Base-by-base conservation (phyloP, 2,329 filamentous ascomycete genomes). In the Aspergillus sp. region DNA sequence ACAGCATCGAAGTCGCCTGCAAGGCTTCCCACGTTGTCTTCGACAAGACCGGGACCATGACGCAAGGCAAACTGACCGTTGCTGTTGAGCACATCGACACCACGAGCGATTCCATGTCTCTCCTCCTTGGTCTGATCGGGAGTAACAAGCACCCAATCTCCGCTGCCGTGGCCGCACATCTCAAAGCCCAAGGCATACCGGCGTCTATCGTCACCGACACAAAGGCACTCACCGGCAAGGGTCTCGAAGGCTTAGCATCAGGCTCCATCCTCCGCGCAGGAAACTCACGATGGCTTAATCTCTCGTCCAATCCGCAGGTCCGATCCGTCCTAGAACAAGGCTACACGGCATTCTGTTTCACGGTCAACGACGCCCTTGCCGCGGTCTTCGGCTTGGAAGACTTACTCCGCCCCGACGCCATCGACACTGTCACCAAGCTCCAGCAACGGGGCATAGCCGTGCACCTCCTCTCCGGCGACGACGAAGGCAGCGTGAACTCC, bases 1-100 rank as follows among this genome's bases (percentile, higher is more conserved):
- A 83, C 40, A 79, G 78, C 2, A 82, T 89, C 17, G 87, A 91
- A 64, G 69, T 80, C 1, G 84, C 82, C 0, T 73, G 80, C 49
- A 85, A 82, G 53, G 73, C 81, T 0, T 79, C 82, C 0, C 83
- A 91, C 60, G 80, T 91, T 2, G 79, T 93, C 0, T 88, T 93
- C 59, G 88, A 93, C 74, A 93, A 93, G 70, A 93, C 89, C 0
- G 88, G 89, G 0, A 93, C 88, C 0, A 66, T 93, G 8, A 92
- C 88, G 0, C 65, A 75, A 22, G 86, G 84, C 0, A 75, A 78
- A 16, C 67, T 81, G 2, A 53, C 62, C 0, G 76, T 79, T 7
- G 61, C 70, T 0, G 58, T 6, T 61, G 69, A 54, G 50, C 64
- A 48, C 32, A 35, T 41, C 6, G 26, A 58, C 1, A 43, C 2